These are phyloP conservation scores for Hymenoscyphus repandus DNA, from an alignment of 2,329 filamentous ascomycete species.

Conservation along the genomic window DNA sequence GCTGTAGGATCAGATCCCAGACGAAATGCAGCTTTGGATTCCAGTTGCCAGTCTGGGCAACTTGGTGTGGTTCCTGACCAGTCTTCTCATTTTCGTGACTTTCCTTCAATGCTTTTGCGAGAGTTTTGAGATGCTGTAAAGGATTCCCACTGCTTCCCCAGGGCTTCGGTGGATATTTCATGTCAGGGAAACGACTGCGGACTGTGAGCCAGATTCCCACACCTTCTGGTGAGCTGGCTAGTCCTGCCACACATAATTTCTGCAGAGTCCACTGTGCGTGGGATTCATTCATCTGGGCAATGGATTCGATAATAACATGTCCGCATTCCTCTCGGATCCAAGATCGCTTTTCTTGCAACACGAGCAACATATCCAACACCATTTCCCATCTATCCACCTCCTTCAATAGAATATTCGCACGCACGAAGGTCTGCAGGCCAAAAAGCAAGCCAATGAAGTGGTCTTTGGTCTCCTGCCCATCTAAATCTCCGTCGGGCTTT, in stretches of 20 bases:
- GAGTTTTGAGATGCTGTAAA: slow-evolving; percentile 60
- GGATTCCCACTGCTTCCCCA: slow-evolving; percentile 69
- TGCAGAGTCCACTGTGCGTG: slow-evolving; percentile 58
- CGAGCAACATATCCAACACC: slow-evolving; percentile 68
- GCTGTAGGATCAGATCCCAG: slow-evolving; percentile 72
- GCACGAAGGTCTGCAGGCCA: slow-evolving; percentile 78
- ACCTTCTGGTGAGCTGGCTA: slow-evolving; percentile 80
- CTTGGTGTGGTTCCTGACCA: slow-evolving; percentile 38
- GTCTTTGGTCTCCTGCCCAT: slow-evolving; percentile 75
- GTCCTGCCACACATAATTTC: slow-evolving; percentile 55
- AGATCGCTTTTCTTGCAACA: slow-evolving; percentile 72
- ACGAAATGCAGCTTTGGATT: slow-evolving; percentile 80
- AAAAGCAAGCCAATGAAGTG: slow-evolving; percentile 82
- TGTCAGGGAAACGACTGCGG: slow-evolving; percentile 55
- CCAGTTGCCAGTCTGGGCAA: slow-evolving; percentile 60
- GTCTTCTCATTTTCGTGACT: slow-evolving; percentile 50
- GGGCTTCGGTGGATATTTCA: slow-evolving; percentile 61
- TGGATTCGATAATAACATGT: slow-evolving; percentile 69
- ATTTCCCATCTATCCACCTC: slow-evolving; percentile 55
- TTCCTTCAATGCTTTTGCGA: slow-evolving; percentile 78
- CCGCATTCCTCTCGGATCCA: slow-evolving; percentile 89
- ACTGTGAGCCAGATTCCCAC: slow-evolving; percentile 82
- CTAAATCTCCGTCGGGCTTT: slow-evolving; percentile 46
- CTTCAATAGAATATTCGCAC: slow-evolving; percentile 66
- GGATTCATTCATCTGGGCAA: slow-evolving; percentile 53